These are phyloP conservation scores for Lachnellula subtilissima DNA, from an alignment of 2,329 filamentous ascomycete genomes.

Conservation along the genomic window DNA sequence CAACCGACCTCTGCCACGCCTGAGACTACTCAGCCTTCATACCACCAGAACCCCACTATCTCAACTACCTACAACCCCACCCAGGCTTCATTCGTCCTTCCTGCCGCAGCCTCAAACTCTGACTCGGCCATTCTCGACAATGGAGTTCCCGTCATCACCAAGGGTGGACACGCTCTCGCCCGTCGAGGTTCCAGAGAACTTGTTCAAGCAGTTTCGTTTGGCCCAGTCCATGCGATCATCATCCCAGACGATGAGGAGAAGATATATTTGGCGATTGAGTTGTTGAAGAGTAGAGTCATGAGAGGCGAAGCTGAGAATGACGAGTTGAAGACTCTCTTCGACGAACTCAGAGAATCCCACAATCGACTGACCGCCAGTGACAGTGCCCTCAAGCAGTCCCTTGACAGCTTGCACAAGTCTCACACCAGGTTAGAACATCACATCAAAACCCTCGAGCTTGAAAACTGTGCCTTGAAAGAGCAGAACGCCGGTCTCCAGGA, in stretches of 20 bases:
- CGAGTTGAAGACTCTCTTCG: conserved; percentile 24
- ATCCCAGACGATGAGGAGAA: conserved; percentile 59
- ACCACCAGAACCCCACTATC: conserved; percentile 17
- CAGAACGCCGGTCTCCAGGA: too few relatives aligned
- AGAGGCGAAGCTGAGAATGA: conserved; percentile 52
- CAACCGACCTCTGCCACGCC: too few relatives aligned
- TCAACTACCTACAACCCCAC: conserved; percentile 44
- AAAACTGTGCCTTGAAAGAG: too few relatives aligned
- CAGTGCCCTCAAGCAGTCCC: not conserved
- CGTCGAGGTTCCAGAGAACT: conserved; percentile 49
- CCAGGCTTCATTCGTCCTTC: conserved; percentile 55
- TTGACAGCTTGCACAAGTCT: not conserved
- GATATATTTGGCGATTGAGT: conserved; percentile 54
- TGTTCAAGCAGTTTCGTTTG: conserved; percentile 29
- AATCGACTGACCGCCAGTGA: not conserved
- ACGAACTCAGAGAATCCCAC: not conserved
- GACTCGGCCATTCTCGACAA: conserved; percentile 45
- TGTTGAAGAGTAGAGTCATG: conserved; percentile 52
- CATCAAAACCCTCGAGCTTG: too few relatives aligned
- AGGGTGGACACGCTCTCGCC: conserved; percentile 35
- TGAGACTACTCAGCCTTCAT: not conserved
- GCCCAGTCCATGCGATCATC: conserved; percentile 48
- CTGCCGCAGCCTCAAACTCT: conserved; percentile 56
- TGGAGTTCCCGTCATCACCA: conserved; percentile 41
- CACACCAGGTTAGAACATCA: not conserved